Conservation (phyloP, 2,329 filamentous ascomycete genomes). For the Alternaria conjuncta region DNA sequence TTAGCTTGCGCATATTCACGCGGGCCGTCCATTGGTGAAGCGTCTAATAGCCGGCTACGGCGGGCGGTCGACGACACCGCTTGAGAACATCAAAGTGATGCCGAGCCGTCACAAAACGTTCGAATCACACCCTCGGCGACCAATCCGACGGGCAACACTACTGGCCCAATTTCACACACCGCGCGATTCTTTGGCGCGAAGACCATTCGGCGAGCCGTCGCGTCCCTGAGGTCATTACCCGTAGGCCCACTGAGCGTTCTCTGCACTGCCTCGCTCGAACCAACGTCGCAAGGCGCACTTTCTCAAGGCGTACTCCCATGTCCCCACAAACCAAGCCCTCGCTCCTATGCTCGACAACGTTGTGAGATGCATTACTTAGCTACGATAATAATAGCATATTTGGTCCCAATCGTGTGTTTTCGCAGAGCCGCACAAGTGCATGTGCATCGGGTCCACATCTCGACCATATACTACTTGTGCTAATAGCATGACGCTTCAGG, state of each 20-base stretch:
- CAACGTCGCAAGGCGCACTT: slow-evolving; percentile 30
- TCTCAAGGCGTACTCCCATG: slow-evolving; percentile 33
- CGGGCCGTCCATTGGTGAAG: slow-evolving; percentile 4
- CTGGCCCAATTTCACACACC: slow-evolving; percentile 4
- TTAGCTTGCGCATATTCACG: slow-evolving; percentile 4
- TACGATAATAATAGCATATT: slow-evolving; percentile 18
- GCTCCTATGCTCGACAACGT: slow-evolving; percentile 7
- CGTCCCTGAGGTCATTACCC: slow-evolving; percentile 17
- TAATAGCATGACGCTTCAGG: not conserved
- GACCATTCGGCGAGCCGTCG: slow-evolving; percentile 12
- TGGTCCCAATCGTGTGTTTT: slow-evolving; percentile 3
- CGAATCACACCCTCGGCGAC: slow-evolving; percentile 5
- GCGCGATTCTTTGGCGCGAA: slow-evolving; percentile 11
- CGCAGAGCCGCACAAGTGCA: slow-evolving; percentile 1
- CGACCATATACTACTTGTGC: slow-evolving; percentile 1
- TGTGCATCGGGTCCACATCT: not conserved
- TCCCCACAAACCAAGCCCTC: slow-evolving; percentile 11
- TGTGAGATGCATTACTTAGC: slow-evolving; percentile 15
- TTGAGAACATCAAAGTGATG: slow-evolving; percentile 7
- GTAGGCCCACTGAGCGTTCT: slow-evolving; percentile 6
- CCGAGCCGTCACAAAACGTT: slow-evolving; percentile 22
- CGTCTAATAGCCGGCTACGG: slow-evolving; percentile 9
- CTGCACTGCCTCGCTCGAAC: slow-evolving; percentile 31
- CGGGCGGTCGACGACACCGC: slow-evolving; percentile 4
- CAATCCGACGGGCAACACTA: slow-evolving; percentile 7